Evolutionary conservation across 176 grass and related monocot genomes (phyloP).

Genomic region (Themeda triandra): DNA sequence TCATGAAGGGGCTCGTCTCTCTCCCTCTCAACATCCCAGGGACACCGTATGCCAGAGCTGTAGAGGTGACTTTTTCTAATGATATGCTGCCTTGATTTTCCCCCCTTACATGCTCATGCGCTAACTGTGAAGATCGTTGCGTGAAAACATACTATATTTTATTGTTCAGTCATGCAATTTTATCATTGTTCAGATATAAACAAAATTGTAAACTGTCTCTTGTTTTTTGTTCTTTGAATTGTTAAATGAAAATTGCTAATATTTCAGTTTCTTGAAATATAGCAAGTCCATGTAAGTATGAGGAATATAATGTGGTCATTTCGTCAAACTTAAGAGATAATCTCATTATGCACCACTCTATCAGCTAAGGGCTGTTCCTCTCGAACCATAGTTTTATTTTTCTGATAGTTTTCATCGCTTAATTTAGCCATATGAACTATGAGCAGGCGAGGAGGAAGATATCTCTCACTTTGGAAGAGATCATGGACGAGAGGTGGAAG

Average conservation of each 20-base stretch:
- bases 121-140: too few species aligned
- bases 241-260: background rate
- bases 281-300: background rate
- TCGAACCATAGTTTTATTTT: background rate
- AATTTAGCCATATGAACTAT: background rate
- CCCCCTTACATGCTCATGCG: too few species aligned
- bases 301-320: background rate
- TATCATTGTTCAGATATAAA: background rate
- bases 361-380: too few species aligned
- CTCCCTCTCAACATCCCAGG: constrained; percentile 82
- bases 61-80: constrained; percentile 30
- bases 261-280: background rate
- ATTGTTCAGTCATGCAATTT: background rate
- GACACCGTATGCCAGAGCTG: constrained; percentile 73
- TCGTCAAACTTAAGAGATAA: background rate
- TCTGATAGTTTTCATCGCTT: background rate
- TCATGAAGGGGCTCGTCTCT: constrained; percentile 92
- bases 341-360: background rate
- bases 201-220: background rate
- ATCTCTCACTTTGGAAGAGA: constrained; percentile 60
- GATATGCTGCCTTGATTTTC: too few species aligned
- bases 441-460: constrained; percentile 79
- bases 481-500: constrained; percentile 59
- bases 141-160: too few species aligned
- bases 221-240: background rate